Evolutionary conservation across 345 rosid species (phyloP), one percentile per base, ranked within the genome.

Genomic region (Eutrema heterophyllum): DNA sequence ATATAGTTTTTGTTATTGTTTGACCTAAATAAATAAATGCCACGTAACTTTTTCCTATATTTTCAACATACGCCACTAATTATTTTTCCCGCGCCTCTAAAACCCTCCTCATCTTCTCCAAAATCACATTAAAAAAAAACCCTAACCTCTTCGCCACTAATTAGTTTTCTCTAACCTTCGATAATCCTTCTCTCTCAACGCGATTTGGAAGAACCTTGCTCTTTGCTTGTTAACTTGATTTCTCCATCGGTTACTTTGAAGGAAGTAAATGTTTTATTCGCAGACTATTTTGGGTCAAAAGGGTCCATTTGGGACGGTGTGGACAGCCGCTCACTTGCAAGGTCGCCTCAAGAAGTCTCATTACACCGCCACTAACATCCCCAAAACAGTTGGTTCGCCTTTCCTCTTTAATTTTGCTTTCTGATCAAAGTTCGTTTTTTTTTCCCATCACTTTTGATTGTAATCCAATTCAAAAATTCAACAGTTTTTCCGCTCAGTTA

Each of bases 321-420:
- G 98, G 98, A 85, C 86, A 68, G 96, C 98, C 27, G 96, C 93
- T 61, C 98, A 92, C 73, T 81, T 87, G 21, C 94, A 92, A 69
- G 81, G 86, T 73, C 84, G 89, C 43, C 91, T 90, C 74, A 86
- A 81, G 77, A 92, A 92, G 71, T 87, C 93, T 70, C 96, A 92
- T 49, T 90, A 92, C 73, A 79, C 86, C 40, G 67, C 95, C 82
- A 85, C 92, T 1, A 82, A 87, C 77, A 87, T 92, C 78, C 68
- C 87, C 64, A 38, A 90, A 62, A 86, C 89, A 6, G 96, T 91
- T 24, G 96, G 98, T 88, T 33, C 5, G 87, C 79, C 27, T 56
- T 11, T 52, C 12, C 68, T 49, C 51, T 10, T 59, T 26, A 11
- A 4, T 44, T 14, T 27, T 21, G 12, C 12, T 48, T 7, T 70